Evolutionary conservation across 192 early-diverging fungal species (phyloP).

Genomic region (Mortierella hygrophila): DNA sequence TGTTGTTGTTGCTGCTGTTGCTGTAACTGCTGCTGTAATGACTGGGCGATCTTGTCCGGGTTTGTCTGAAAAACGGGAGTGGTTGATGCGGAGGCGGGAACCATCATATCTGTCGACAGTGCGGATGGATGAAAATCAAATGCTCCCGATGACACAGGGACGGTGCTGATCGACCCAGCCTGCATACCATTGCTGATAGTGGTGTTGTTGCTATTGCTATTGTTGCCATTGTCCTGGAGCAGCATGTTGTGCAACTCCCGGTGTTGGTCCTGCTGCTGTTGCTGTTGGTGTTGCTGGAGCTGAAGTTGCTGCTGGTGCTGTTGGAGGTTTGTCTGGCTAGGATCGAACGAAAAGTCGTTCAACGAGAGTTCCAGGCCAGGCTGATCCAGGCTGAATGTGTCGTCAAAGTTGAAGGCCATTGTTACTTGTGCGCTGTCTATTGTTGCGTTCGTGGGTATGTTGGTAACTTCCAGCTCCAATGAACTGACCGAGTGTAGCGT

Average conservation of each 20-base stretch:
- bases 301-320: slow-evolving; percentile 27
- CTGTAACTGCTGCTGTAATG: slow-evolving; percentile 32
- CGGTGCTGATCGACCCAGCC: slow-evolving; percentile 6
- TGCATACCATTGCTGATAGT: background rate
- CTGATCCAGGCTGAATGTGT: slow-evolving; percentile 35
- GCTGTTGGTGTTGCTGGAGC: slow-evolving; percentile 14
- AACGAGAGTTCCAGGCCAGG: slow-evolving; percentile 35
- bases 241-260: slow-evolving; percentile 35
- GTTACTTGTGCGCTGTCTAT: background rate
- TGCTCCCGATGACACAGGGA: background rate
- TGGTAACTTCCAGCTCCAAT: background rate
- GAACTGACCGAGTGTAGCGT: background rate
- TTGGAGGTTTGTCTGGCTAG: slow-evolving; percentile 21
- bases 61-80: slow-evolving; percentile 41
- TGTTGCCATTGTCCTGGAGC: slow-evolving; percentile 17
- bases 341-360: slow-evolving; percentile 44
- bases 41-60: slow-evolving; percentile 35
- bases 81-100: slow-evolving; percentile 35
- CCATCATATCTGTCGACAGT: slow-evolving; percentile 30
- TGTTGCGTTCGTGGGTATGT: background rate
- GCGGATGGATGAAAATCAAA: slow-evolving; percentile 41
- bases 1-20: slow-evolving; percentile 26
- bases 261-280: slow-evolving; percentile 24
- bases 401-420: slow-evolving; percentile 42
- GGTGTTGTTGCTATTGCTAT: background rate